Percentiles rank a stretch among this genome's conserved stretches.
phyloP scores from a whole-genome alignment of 768 basidiomycete species.

The Phanerochaete carnosa region DNA sequence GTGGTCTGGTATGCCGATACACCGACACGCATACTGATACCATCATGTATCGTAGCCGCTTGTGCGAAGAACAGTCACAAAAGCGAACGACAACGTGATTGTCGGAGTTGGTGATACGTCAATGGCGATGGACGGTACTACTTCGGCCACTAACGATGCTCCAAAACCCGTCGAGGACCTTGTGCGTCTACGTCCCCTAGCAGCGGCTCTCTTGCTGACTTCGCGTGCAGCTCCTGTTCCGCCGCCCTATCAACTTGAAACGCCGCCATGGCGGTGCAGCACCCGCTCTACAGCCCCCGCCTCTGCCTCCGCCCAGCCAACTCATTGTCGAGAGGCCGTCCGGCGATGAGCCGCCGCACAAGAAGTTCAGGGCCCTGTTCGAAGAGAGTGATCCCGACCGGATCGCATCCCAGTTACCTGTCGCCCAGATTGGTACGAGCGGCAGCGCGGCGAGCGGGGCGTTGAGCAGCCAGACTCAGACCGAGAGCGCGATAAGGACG shows the following conservation, averaged over 20 bases:
- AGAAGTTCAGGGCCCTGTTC: constrained; percentile 70
- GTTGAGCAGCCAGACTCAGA: constrained; percentile 21
- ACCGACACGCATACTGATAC: neutral
- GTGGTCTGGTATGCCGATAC: too few species aligned
- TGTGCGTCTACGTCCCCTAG: neutral
- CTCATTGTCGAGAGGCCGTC: constrained; percentile 19
- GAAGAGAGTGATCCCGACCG: constrained; percentile 58
- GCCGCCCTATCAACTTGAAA: constrained; percentile 2
- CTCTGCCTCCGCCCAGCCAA: constrained; percentile 28
- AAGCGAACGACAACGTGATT: neutral
- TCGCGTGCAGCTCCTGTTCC: neutral
- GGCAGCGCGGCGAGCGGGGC: constrained; percentile 15
- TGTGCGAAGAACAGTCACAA: neutral
- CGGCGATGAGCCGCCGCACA: constrained; percentile 54
- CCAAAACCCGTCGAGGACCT: neutral
- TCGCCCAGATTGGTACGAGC: neutral
- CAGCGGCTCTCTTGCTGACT: neutral
- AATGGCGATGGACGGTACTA: neutral
- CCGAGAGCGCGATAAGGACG: constrained; percentile 11
- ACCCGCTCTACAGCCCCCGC: constrained; percentile 41
- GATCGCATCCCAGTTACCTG: constrained; percentile 13
- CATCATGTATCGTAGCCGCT: neutral
- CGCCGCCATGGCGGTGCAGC: constrained; percentile 2
- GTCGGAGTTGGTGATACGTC: neutral
- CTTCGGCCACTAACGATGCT: neutral